These are phyloP conservation scores for Ustilago curta DNA, from an alignment of 1,284 basidiomycete species.

Conservation along the genomic window DNA sequence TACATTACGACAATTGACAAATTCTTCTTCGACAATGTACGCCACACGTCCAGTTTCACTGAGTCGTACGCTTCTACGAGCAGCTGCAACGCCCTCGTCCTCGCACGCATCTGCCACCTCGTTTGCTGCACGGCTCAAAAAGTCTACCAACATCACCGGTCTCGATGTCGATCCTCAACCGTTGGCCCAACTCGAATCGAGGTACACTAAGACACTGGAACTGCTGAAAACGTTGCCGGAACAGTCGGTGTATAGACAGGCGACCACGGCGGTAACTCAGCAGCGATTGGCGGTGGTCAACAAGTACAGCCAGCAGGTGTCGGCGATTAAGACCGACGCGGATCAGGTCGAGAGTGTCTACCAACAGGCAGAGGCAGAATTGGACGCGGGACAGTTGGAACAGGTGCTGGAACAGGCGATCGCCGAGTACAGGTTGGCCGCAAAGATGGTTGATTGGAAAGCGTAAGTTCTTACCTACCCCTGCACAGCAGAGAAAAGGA, in stretches of 20 bases:
- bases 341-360: conserved; percentile 76
- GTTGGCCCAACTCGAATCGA: conserved; percentile 79
- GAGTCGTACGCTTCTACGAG: background rate
- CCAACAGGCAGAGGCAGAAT: conserved; percentile 76
- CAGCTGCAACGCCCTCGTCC: conserved; percentile 34
- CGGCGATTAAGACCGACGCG: conserved; percentile 73
- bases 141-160: conserved; percentile 80
- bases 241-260: conserved; percentile 89
- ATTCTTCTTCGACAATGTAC: too few species aligned
- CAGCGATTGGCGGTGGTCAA: conserved; percentile 80
- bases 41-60: conserved; percentile 17
- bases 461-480: too few species aligned
- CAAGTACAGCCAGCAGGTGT: conserved; percentile 34
- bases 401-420: conserved; percentile 84
- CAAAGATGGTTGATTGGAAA: conserved; percentile 94
- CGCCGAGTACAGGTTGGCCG: conserved; percentile 82
- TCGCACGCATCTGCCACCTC: conserved; percentile 24
- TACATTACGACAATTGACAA: too few species aligned
- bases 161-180: conserved; percentile 78
- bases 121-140: conserved; percentile 38
- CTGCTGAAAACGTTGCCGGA: conserved; percentile 78
- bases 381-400: conserved; percentile 74
- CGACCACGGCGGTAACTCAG: conserved; percentile 86
- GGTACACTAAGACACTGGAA: conserved; percentile 83
- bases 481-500: too few species aligned